Percentiles rank a stretch among this genome's conserved stretches.
phyloP scores from a whole-genome alignment of 305 asterid species.

The Rubia peregrina region DNA sequence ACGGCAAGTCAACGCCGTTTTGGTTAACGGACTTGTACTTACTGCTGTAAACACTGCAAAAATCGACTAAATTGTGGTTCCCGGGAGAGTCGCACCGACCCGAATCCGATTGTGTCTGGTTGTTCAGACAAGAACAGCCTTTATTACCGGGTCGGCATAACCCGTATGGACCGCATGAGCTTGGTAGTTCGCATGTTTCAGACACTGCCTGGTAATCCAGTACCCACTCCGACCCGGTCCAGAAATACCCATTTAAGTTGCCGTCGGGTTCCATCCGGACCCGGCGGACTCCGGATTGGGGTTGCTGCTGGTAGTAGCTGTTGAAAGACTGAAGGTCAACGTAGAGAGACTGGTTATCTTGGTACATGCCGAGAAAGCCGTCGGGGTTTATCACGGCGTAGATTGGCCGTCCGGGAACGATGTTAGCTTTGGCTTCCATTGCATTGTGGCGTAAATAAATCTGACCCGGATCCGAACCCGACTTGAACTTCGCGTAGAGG shows the following conservation, averaged over 20 bases:
- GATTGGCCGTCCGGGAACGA: slow-evolving; percentile 50
- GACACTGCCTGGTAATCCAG: slow-evolving; percentile 55
- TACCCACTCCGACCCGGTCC: slow-evolving; percentile 75
- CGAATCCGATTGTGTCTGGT: slow-evolving; percentile 30
- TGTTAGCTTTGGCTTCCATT: slow-evolving; percentile 58
- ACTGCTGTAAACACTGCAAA: slow-evolving; percentile 37
- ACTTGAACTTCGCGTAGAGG: slow-evolving; percentile 35
- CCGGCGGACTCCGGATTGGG: slow-evolving; percentile 50
- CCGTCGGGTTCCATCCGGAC: slow-evolving; percentile 69
- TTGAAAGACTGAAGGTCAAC: slow-evolving; percentile 66
- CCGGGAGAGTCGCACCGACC: slow-evolving; percentile 36
- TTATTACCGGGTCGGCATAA: slow-evolving; percentile 48
- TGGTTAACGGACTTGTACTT: slow-evolving; percentile 33
- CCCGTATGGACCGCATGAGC: slow-evolving; percentile 64
- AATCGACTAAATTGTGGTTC: slow-evolving; percentile 26
- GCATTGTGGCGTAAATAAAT: slow-evolving; percentile 61
- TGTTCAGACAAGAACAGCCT: slow-evolving; percentile 61
- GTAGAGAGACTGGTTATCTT: slow-evolving; percentile 52
- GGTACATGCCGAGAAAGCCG: slow-evolving; percentile 80
- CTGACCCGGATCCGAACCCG: slow-evolving; percentile 36
- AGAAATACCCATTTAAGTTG: slow-evolving; percentile 63
- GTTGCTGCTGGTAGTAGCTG: slow-evolving; percentile 58
- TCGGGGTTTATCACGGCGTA: slow-evolving; percentile 43
- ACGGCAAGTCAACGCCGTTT: slow-evolving; percentile 70
- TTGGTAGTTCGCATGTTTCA: slow-evolving; percentile 67